These are phyloP conservation scores for Oryza nivara DNA, from an alignment of 176 grass and related monocot genomes.

Conservation along the genomic window DNA sequence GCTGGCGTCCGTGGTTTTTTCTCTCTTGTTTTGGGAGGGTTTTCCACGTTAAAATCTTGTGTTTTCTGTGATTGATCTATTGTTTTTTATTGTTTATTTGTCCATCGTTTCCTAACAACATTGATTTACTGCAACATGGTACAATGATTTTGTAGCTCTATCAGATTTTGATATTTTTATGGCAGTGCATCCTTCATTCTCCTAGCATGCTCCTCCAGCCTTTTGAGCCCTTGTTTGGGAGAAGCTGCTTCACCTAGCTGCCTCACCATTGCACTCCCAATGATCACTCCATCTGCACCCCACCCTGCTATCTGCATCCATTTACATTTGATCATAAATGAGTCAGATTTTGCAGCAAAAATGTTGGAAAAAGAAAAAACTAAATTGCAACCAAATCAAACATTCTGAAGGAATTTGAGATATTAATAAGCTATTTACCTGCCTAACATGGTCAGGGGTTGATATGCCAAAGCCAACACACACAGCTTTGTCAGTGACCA, in stretches of 20 bases:
- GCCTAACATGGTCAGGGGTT: conserved; percentile 71
- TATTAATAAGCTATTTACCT: conserved; percentile 36
- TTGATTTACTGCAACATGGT: neutral
- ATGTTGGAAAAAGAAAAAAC: too few relatives aligned
- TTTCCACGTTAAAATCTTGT: too few relatives aligned
- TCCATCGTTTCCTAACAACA: neutral
- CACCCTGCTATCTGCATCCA: conserved; percentile 64
- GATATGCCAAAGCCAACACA: conserved; percentile 95
- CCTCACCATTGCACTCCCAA: conserved; percentile 85
- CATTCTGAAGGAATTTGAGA: too few relatives aligned
- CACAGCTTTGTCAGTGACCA: conserved; percentile 76
- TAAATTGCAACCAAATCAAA: neutral
- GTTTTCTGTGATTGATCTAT: too few relatives aligned
- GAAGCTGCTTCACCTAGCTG: conserved; percentile 63
- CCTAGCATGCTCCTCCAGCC: conserved; percentile 53
- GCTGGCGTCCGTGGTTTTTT: too few relatives aligned
- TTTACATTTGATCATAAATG: too few relatives aligned
- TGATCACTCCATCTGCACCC: conserved; percentile 85
- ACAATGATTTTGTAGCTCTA: neutral
- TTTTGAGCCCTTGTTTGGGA: conserved; percentile 63
- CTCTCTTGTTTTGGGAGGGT: too few relatives aligned
- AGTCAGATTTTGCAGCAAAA: neutral
- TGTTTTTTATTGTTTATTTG: too few relatives aligned
- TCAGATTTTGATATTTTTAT: neutral
- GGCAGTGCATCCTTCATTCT: conserved; percentile 67